Conservation (phyloP, 2,329 filamentous ascomycete species). For the Ceratocystis albifundus region DNA sequence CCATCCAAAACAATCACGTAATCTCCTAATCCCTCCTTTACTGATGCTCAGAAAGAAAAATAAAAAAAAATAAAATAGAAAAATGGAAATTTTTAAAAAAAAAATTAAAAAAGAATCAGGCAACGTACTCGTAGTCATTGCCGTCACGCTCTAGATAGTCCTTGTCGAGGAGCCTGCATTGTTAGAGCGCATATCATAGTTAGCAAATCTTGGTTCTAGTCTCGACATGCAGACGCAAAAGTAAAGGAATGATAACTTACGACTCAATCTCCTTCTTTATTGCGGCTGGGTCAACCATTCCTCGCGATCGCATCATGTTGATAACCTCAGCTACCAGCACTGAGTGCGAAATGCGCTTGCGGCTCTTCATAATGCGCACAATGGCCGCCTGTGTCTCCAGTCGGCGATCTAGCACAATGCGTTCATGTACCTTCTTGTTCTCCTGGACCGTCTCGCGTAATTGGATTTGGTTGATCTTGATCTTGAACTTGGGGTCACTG, state of each 20-base stretch:
- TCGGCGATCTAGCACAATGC: slow-evolving; percentile 77
- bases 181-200: slow-evolving; percentile 21
- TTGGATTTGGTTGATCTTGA: slow-evolving; percentile 93
- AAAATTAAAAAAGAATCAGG: slow-evolving; percentile 41
- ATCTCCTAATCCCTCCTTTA: neutral
- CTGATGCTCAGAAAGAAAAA: neutral
- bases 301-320: slow-evolving; percentile 73
- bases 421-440: slow-evolving; percentile 85
- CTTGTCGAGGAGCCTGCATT: slow-evolving; percentile 71
- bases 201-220: slow-evolving; percentile 25
- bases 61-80: no score
- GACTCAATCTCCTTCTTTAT: slow-evolving; percentile 98
- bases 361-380: slow-evolving; percentile 91
- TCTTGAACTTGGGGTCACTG: slow-evolving; percentile 66
- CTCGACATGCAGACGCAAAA: neutral
- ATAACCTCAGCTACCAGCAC: slow-evolving; percentile 88
- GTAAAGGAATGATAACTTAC: slow-evolving; percentile 38
- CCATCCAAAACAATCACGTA: neutral
- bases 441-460: slow-evolving; percentile 74
- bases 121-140: slow-evolving; percentile 58
- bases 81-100: no score
- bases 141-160: slow-evolving; percentile 80
- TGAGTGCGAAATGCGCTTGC: slow-evolving; percentile 76
- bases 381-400: slow-evolving; percentile 97
- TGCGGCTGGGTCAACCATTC: slow-evolving; percentile 70